Percentiles rank a stretch among this genome's conserved stretches.
Conservation (phyloP, 1,139 yeast species). For the Nakaseomyces uthaithaninus region DNA sequence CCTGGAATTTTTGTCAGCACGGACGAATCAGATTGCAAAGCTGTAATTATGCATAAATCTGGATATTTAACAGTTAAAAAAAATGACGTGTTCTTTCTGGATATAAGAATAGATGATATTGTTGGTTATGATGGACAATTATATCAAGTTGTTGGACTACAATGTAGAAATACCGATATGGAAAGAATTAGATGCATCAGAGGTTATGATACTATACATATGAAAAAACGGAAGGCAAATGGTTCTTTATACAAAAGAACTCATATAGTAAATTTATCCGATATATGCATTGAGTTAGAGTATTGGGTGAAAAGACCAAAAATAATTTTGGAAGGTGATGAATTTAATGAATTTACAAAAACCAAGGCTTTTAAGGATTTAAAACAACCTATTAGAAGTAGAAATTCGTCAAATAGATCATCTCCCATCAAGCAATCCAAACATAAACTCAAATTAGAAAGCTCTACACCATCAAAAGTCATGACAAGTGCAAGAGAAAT, state of each 20-base stretch:
- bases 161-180: constrained; percentile 20
- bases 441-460: neutral
- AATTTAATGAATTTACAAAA: constrained; percentile 10
- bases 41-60: constrained; percentile 22
- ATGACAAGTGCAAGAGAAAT: neutral
- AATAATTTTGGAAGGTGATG: constrained; percentile 15
- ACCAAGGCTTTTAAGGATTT: constrained; percentile 16
- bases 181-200: constrained; percentile 43
- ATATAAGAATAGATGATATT: constrained; percentile 38
- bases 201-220: constrained; percentile 46
- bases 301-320: constrained; percentile 30
- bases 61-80: constrained; percentile 17
- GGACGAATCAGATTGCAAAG: constrained; percentile 18
- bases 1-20: constrained; percentile 30
- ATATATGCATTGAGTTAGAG: constrained; percentile 22
- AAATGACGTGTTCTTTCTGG: constrained; percentile 31
- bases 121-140: constrained; percentile 30
- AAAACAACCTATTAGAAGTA: constrained; percentile 23
- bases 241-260: constrained; percentile 19
- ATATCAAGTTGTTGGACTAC: constrained; percentile 43
- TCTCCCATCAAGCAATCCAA: constrained; percentile 18
- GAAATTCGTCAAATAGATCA: constrained; percentile 14
- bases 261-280: constrained; percentile 18
- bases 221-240: constrained; percentile 29
- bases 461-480: constrained; percentile 4